These are phyloP conservation scores for Phytophthora melonis DNA, from an alignment of 352 stramenopile genomes.

Conservation along the genomic window DNA sequence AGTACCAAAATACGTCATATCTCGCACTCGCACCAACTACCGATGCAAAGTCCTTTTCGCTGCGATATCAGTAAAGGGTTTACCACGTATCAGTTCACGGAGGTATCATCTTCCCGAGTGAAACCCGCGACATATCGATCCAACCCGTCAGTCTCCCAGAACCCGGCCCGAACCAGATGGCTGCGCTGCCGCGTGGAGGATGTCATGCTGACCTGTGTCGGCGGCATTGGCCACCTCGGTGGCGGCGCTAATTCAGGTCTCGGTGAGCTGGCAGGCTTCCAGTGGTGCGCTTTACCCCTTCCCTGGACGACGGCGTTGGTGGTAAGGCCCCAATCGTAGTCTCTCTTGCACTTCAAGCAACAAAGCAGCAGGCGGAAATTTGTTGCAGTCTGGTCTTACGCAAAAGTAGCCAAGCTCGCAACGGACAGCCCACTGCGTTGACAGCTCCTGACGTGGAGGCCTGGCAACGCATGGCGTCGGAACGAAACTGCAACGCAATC, in stretches of 20 bases:
- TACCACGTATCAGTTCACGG: not conserved
- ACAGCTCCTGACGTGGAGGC: slow-evolving; percentile 13
- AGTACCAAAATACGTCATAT: too few relatives aligned
- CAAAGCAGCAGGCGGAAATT: slow-evolving; percentile 4
- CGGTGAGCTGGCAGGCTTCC: slow-evolving; percentile 5
- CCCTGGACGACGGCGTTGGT: slow-evolving; percentile 11
- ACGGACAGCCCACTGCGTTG: slow-evolving; percentile 14
- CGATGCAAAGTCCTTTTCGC: too few relatives aligned
- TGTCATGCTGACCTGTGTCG: slow-evolving; percentile 36
- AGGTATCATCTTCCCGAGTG: slow-evolving; percentile 14
- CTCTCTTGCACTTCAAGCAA: slow-evolving; percentile 28
- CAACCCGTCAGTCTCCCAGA: slow-evolving; percentile 1
- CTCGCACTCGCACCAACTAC: too few relatives aligned
- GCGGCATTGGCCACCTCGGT: slow-evolving; percentile 31
- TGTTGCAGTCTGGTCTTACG: slow-evolving; percentile 12
- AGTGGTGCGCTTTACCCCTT: slow-evolving; percentile 19
- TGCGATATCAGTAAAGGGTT: too few relatives aligned
- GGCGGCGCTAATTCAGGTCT: slow-evolving; percentile 11
- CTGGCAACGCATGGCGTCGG: not conserved
- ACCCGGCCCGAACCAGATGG: slow-evolving; percentile 29
- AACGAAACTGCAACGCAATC: too few relatives aligned
- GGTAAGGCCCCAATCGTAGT: slow-evolving; percentile 6
- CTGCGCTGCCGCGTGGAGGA: slow-evolving; percentile 20
- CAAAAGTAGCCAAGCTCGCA: slow-evolving; percentile 19
- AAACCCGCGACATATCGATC: slow-evolving; percentile 17